phyloP scores from a whole-genome alignment of 768 basidiomycete genomes.

The Cystobasidium onofrii region DNA sequence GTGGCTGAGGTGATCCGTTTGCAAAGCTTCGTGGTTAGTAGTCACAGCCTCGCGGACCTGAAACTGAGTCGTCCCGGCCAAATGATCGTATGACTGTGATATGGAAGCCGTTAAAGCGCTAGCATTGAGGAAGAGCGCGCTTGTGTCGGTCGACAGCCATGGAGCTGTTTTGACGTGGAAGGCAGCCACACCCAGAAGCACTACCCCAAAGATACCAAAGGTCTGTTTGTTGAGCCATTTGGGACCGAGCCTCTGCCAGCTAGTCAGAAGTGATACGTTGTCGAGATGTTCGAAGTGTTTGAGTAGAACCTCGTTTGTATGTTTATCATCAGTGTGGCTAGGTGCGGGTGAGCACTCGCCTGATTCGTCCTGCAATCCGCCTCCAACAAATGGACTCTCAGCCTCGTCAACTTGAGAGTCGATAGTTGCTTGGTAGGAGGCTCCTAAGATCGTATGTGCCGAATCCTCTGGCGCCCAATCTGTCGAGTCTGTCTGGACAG shows the following conservation, averaged over 20 bases:
- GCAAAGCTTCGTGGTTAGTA: neutral
- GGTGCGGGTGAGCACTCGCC: neutral
- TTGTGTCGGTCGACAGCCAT: neutral
- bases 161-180: neutral
- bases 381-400: neutral
- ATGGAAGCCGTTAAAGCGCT: neutral
- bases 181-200: neutral
- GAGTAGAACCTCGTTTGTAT: too few relatives aligned
- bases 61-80: neutral
- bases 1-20: too few relatives aligned
- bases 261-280: neutral
- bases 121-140: neutral
- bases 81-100: neutral
- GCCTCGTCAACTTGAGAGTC: neutral
- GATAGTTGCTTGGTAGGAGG: neutral
- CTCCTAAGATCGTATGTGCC: neutral
- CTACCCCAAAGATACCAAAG: neutral
- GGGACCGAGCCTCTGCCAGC: neutral
- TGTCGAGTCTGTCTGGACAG: neutral
- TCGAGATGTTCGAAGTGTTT: neutral
- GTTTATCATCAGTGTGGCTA: neutral
- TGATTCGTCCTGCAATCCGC: neutral
- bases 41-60: neutral
- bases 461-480: neutral
- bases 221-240: constrained; percentile 4